phyloP scores from a whole-genome alignment of 202 grass and related monocot species.

The Dendrocalamus latiflorus region DNA sequence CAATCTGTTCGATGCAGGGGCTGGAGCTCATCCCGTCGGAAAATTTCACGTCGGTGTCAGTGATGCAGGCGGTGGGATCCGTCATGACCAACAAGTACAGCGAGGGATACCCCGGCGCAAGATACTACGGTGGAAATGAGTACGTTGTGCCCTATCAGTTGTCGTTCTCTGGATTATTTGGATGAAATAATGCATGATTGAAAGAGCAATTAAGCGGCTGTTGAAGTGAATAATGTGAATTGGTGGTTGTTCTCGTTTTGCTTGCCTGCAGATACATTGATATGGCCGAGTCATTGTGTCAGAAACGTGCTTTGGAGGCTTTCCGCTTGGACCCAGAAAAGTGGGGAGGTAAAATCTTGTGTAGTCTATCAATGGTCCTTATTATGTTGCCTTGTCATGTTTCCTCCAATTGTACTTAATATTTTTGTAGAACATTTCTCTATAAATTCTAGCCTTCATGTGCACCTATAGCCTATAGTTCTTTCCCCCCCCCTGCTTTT shows the following conservation, averaged over 20 bases:
- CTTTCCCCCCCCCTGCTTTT: neutral
- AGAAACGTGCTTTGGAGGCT: slow-evolving; percentile 90
- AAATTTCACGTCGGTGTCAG: slow-evolving; percentile 90
- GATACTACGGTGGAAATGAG: slow-evolving; percentile 99
- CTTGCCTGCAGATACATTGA: slow-evolving; percentile 75
- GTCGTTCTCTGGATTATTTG: neutral
- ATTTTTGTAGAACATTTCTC: neutral
- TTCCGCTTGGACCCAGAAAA: slow-evolving; percentile 84
- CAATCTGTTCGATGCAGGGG: slow-evolving; percentile 49
- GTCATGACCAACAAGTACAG: slow-evolving; percentile 99
- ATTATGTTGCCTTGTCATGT: neutral
- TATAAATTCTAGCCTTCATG: neutral
- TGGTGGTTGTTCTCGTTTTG: neutral
- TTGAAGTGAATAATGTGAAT: neutral
- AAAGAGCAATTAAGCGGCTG: neutral
- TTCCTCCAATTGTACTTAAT: neutral
- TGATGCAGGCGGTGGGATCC: slow-evolving; percentile 98
- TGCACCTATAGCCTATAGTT: neutral
- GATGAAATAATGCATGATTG: neutral
- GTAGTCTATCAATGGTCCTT: neutral
- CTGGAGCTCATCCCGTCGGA: slow-evolving; percentile 98
- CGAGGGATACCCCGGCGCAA: slow-evolving; percentile 93
- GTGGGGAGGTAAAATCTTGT: slow-evolving; percentile 81
- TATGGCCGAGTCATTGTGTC: slow-evolving; percentile 90
- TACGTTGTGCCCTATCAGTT: slow-evolving; percentile 22